Base-by-base conservation (phyloP, 768 basidiomycete genomes). In the Podaxis sp. region DNA sequence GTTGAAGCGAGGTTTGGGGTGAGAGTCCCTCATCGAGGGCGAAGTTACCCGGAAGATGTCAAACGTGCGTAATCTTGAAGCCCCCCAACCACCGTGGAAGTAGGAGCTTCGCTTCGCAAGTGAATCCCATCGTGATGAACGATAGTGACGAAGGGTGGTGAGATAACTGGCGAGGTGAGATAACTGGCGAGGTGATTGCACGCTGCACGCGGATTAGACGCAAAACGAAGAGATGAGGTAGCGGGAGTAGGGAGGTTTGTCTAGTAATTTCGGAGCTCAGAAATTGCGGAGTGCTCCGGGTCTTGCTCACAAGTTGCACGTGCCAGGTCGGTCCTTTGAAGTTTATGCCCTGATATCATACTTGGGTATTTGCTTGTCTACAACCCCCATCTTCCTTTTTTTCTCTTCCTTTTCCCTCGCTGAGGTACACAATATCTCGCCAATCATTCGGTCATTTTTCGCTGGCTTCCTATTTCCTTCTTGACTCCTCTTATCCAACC, bases 281-380 rank as follows among this genome's bases (percentile, higher is more conserved):
- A 53, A 44, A 46, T 60, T 41, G 28, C 37, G 48, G 53, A 48
- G 61, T 62, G 61, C 55, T 49, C 61, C 61, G 61, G 61, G 61
- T 62, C 61, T 41, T 26, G 52, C 28, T 33, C 20, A 37, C 20
- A 49, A 24, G 37, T n/a, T 38, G 61, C 61, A 62, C 61, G 61
- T 62, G 61, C 54, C 28, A 20, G 37, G 20, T 11, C 38, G 49
- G 44, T 22, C 26, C 51, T 50, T 62, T 46, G 24, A 55, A 50
- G 59, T 53, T 60, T 52, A 52, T 53, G 46, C 28, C 28, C 46
- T 62, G 61, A 62, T 62, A 56, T 56, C 54, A 62, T 56, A 62
- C 11, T 20, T 56, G 44, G 30, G 51, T 51, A 62, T 62, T 48
- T 56, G 11, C 46, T 28, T 56, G 30, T 62, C 49, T 50, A 33